Base-by-base conservation (phyloP, 495 filamentous ascomycete genomes). In the Annulohypoxylon bovei region DNA sequence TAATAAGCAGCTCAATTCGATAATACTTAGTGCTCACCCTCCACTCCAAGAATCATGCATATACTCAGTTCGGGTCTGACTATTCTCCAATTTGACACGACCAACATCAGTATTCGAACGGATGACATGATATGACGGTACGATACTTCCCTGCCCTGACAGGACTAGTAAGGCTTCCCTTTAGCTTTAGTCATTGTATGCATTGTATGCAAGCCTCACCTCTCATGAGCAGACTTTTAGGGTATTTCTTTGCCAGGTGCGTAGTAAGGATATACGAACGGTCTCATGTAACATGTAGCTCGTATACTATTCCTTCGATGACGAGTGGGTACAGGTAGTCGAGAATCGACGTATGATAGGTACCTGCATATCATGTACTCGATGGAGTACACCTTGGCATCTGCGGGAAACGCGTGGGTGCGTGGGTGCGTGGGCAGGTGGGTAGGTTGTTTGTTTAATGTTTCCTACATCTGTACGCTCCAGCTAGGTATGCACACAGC, bases 101-200 rank as follows among this genome's bases (percentile, higher is more conserved):
- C 64, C 55, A 71, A 67, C 63, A 40, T 35, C 22, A 50, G 47
- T 59, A 14, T 25, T 37, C 40, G 61, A 56, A 57, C 52, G 62
- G 62, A 71, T 71, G 68, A 71, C 58, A 67, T 71, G 68, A 71
- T 62, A 66, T 58, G 68, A 58, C 44, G 58, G 42, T 60, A 56
- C 47, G 54, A 56, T 49, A 35, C 27, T 49, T 20, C 44, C 58
- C 46, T 68, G 60, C 59, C 59, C 50, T 59, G 14, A 3, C 39
- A 40, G 40, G 53, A 46, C 33, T 59, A 64, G 67, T 40, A 69
- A 63, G 53, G 42, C 59, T 46, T 39, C 39, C 32, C 33, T 58
- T 57, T 59, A 64, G 59, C 63, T 25, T 50, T 33, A 53, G 56
- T 46, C 56, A 39, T n/a, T 61, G 53, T 68, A 54, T 30, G 27